Percentiles rank a stretch among this genome's conserved stretches.
Evolutionary conservation across 2,329 filamentous ascomycete genomes (phyloP).

Genomic region (Penicillium sp.): DNA sequence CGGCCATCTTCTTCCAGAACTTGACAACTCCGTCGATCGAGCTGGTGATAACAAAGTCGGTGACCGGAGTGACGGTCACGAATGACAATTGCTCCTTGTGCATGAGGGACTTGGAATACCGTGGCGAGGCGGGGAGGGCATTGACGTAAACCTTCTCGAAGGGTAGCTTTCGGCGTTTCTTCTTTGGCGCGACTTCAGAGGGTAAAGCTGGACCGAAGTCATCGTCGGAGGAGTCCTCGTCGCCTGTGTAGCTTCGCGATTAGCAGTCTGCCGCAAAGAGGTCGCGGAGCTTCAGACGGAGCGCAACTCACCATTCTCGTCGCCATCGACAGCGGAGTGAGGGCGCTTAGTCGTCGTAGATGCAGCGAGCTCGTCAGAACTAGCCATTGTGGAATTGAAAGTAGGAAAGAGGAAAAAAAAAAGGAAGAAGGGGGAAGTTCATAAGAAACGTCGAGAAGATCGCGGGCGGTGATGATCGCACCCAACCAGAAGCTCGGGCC

Average conservation of each 20-base stretch:
- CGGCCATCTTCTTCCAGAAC: conserved; percentile 95
- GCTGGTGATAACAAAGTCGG: conserved; percentile 92
- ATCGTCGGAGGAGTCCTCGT: conserved; percentile 67
- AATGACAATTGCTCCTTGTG: conserved; percentile 93
- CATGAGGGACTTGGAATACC: conserved; percentile 96
- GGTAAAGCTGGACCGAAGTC: conserved; percentile 92
- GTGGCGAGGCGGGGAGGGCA: conserved; percentile 71
- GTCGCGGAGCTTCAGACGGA: conserved; percentile 6
- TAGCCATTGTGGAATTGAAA: conserved; percentile 25
- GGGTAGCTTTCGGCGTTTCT: conserved; percentile 83
- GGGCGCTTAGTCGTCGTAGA: conserved; percentile 50
- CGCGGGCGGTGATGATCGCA: conserved; percentile 20
- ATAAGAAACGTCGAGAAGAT: conserved; percentile 10
- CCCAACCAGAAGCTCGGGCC: conserved; percentile 23
- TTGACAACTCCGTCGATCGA: conserved; percentile 96
- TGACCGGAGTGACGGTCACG: conserved; percentile 79
- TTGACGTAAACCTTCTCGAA: conserved; percentile 95
- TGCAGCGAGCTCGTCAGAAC: conserved; percentile 21
- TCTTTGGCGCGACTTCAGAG: conserved; percentile 71
- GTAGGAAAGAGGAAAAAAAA: background rate
- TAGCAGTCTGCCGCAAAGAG: conserved; percentile 13
- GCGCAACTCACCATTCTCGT: conserved; percentile 34
- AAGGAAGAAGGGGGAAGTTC: background rate
- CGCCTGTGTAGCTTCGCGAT: conserved; percentile 17
- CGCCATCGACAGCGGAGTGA: conserved; percentile 53